phyloP scores from a whole-genome alignment of 1,284 basidiomycete genomes.

The Ganoderma lingzhi region DNA sequence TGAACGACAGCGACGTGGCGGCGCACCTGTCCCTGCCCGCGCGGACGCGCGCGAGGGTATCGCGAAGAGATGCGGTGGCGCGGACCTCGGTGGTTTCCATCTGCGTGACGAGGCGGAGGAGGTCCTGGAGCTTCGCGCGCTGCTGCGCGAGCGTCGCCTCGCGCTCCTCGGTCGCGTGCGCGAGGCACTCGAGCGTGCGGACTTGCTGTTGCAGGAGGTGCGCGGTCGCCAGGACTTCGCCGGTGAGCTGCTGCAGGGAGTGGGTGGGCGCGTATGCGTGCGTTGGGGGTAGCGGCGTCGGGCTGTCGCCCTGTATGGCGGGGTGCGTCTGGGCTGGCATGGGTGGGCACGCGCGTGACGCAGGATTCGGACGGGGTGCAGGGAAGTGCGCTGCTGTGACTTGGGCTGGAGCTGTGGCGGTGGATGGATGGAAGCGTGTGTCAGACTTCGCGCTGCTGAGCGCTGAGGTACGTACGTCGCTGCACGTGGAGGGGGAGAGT shows the following conservation, averaged over 20 bases:
- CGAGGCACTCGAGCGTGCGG: conserved; percentile 19
- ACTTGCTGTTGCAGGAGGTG: conserved; percentile 20
- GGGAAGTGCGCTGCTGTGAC: neutral
- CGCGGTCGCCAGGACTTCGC: conserved; percentile 7
- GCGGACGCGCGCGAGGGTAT: conserved; percentile 24
- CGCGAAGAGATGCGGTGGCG: conserved; percentile 27
- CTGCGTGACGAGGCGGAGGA: conserved; percentile 24
- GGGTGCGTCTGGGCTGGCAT: neutral
- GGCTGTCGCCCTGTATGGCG: neutral
- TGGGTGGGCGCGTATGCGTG: neutral
- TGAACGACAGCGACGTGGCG: neutral
- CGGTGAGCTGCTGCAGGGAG: neutral
- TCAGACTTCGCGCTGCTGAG: neutral
- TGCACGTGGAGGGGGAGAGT: neutral
- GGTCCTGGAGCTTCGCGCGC: conserved; percentile 24
- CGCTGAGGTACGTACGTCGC: neutral
- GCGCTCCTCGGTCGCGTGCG: conserved; percentile 15
- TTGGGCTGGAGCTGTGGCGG: neutral
- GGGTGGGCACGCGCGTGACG: neutral
- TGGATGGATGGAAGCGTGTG: neutral
- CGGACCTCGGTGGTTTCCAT: conserved; percentile 29
- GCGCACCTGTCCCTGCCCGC: neutral
- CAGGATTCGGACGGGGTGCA: neutral
- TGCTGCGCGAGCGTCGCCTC: conserved; percentile 19
- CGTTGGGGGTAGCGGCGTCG: neutral